A percentile compares a stretch with the other conserved stretches of the same genome.
These are phyloP conservation scores for Ascochyta clinopodiicola DNA, from an alignment of 2,329 filamentous ascomycete species.

Conservation along the genomic window DNA sequence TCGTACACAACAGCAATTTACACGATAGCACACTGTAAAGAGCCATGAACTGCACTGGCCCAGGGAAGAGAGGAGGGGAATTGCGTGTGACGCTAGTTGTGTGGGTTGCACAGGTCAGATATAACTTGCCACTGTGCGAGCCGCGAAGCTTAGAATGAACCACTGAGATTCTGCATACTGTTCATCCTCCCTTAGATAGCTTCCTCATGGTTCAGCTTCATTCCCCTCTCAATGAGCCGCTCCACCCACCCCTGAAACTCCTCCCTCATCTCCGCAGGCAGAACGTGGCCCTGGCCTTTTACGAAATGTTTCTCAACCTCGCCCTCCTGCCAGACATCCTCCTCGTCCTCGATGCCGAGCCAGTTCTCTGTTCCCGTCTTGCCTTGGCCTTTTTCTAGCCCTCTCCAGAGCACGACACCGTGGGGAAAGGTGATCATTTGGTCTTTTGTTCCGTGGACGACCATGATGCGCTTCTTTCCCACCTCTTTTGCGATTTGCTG, in stretches of 20 bases:
- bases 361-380: slow-evolving; percentile 43
- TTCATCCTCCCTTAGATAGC: no score
- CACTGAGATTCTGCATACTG: no score
- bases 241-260: slow-evolving; percentile 73
- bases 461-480: slow-evolving; percentile 74
- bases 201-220: slow-evolving; percentile 50
- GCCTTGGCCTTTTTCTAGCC: slow-evolving; percentile 63
- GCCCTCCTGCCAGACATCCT: slow-evolving; percentile 48
- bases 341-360: slow-evolving; percentile 42
- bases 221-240: slow-evolving; percentile 61
- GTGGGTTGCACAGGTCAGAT: no score
- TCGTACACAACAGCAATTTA: no score
- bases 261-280: slow-evolving; percentile 71
- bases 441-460: slow-evolving; percentile 78
- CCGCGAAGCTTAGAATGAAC: no score
- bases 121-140: no score
- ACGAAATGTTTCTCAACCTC: slow-evolving; percentile 64
- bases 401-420: slow-evolving; percentile 70
- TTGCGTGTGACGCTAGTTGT: no score
- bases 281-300: slow-evolving; percentile 77
- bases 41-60: no score
- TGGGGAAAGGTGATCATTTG: slow-evolving; percentile 79
- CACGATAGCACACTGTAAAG: no score
- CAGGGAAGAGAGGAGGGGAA: no score
- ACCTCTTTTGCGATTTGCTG: slow-evolving; percentile 69